A percentile compares a stretch with the other conserved stretches of the same genome.
These are phyloP conservation scores for Lichtheimia hyalospora DNA, from an alignment of 371 early-diverging fungal species.

Conservation along the genomic window DNA sequence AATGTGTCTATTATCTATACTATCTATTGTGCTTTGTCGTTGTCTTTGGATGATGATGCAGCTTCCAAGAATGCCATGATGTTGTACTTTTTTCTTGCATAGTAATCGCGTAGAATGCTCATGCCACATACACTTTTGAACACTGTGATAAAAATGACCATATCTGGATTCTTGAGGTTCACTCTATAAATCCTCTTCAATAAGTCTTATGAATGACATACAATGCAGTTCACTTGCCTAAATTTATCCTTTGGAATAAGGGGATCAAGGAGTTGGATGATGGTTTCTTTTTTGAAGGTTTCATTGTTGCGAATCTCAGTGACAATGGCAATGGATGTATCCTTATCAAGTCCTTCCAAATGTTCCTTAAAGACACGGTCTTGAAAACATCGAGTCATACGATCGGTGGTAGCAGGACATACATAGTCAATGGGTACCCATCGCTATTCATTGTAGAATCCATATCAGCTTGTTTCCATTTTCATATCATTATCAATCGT, in stretches of 20 bases:
- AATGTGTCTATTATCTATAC: background rate
- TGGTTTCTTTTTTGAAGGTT: constrained; percentile 35
- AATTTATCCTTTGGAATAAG: constrained; percentile 37
- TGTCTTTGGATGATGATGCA: background rate
- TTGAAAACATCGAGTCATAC: constrained; percentile 32
- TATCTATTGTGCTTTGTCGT: background rate
- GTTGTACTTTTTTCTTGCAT: constrained; percentile 50
- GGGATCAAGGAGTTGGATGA: constrained; percentile 42
- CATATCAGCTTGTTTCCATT: no score
- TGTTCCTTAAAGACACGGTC: constrained; percentile 25
- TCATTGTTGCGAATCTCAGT: constrained; percentile 50
- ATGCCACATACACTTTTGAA: constrained; percentile 61
- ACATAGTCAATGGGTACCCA: constrained; percentile 54
- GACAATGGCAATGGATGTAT: constrained; percentile 43
- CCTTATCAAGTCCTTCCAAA: constrained; percentile 13
- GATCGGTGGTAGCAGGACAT: constrained; percentile 47
- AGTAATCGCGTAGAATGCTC: constrained; percentile 42
- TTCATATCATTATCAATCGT: constrained; percentile 3
- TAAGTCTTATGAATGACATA: background rate
- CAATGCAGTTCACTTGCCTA: constrained; percentile 21
- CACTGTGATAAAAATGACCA: constrained; percentile 47
- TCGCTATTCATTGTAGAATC: constrained; percentile 33
- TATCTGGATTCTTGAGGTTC: constrained; percentile 44
- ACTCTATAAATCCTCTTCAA: constrained; percentile 19
- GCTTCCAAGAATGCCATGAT: constrained; percentile 16